phyloP scores from a whole-genome alignment of 2,329 filamentous ascomycete genomes.

The Aspergillus ochraceoroseus region DNA sequence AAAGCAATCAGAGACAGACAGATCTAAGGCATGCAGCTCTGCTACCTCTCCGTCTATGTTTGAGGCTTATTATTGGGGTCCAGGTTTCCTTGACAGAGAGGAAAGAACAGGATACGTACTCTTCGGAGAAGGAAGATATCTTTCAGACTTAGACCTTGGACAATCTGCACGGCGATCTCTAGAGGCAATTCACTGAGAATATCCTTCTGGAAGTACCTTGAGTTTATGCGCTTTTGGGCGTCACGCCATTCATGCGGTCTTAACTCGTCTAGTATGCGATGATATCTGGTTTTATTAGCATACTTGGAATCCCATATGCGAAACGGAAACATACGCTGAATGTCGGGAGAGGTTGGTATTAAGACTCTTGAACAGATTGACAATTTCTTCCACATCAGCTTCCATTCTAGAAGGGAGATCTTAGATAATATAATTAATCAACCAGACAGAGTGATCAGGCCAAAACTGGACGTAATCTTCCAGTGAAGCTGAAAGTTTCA shows the following conservation, averaged over 20 bases:
- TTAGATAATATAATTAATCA: too few species aligned
- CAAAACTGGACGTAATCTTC: too few species aligned
- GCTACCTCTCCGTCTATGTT: too few species aligned
- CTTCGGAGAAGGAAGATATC: conserved; percentile 30
- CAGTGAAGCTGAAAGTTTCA: too few species aligned
- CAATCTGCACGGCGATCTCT: conserved; percentile 31
- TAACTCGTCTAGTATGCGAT: conserved; percentile 28
- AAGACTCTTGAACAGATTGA: conserved; percentile 23
- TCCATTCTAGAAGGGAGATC: conserved; percentile 2
- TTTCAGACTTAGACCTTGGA: conserved; percentile 23
- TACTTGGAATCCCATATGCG: not conserved
- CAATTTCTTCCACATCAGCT: conserved; percentile 13
- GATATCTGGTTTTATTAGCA: conserved; percentile 19
- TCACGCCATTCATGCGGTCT: conserved; percentile 31
- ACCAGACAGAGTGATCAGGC: too few species aligned
- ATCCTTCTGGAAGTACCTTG: conserved; percentile 30
- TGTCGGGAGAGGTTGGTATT: conserved; percentile 22
- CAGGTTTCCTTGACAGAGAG: too few species aligned
- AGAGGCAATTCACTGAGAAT: conserved; percentile 32
- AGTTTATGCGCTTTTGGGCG: conserved; percentile 21
- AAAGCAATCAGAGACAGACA: too few species aligned
- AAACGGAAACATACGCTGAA: conserved; percentile 15
- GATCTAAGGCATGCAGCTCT: too few species aligned
- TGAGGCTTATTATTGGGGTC: too few species aligned
- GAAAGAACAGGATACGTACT: conserved; percentile 18